A percentile compares a stretch with the other conserved stretches of the same genome.
phyloP scores from a whole-genome alignment of 192 early-diverging fungal species.

The Paraglomus occultum region DNA sequence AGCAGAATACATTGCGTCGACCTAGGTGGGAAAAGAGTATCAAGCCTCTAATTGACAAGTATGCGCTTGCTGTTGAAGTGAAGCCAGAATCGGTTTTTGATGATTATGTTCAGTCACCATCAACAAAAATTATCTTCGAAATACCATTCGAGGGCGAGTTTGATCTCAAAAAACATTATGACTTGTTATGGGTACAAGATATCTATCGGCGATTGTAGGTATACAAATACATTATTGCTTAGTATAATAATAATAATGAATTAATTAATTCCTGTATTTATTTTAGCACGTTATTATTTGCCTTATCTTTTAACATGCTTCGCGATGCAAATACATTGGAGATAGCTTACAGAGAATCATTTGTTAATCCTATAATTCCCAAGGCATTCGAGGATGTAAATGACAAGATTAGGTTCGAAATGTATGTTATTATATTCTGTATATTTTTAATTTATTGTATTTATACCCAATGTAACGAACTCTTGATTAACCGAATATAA shows the following conservation, averaged over 20 bases:
- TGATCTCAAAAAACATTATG: conserved; percentile 29
- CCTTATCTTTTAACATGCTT: conserved; percentile 19
- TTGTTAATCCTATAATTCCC: conserved; percentile 25
- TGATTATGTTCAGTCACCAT: conserved; percentile 12
- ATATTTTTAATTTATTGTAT: neutral
- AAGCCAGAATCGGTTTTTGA: conserved; percentile 18
- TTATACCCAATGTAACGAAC: conserved; percentile 8
- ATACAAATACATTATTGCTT: neutral
- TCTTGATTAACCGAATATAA: conserved; percentile 23
- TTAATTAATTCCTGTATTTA: conserved; percentile 17
- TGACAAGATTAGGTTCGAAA: conserved; percentile 25
- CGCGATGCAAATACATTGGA: conserved; percentile 21
- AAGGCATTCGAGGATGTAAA: conserved; percentile 23
- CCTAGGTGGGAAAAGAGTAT: conserved; percentile 24
- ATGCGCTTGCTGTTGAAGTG: conserved; percentile 12
- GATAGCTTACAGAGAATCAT: conserved; percentile 24
- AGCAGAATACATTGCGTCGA: conserved; percentile 15
- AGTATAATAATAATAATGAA: conserved; percentile 8
- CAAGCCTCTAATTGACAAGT: conserved; percentile 21
- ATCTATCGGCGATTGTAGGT: conserved; percentile 26
- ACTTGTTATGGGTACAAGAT: conserved; percentile 27
- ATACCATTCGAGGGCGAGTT: conserved; percentile 22
- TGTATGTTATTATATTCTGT: conserved; percentile 10
- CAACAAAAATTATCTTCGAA: conserved; percentile 26
- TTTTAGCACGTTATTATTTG: conserved; percentile 13